Evolutionary conservation across 1,284 basidiomycete genomes (phyloP).

Genomic region (Ganoderma lingzhi): DNA sequence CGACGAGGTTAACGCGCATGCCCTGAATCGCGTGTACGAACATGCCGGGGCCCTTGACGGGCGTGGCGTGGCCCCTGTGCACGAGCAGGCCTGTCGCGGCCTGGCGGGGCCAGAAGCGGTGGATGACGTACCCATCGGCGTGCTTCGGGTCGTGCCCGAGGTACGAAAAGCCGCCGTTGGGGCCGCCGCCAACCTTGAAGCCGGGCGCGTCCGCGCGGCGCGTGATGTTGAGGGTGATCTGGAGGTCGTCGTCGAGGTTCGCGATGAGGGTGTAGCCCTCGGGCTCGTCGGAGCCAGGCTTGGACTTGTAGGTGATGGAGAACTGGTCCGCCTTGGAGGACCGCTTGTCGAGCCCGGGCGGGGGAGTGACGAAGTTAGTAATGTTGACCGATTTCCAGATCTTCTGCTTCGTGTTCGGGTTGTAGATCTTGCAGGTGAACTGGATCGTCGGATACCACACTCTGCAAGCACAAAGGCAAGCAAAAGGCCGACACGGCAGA

Average conservation of each 20-base stretch:
- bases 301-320: conserved; percentile 77
- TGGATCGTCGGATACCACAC: conserved; percentile 96
- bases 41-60: conserved; percentile 85
- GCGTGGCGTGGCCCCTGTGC: conserved; percentile 71
- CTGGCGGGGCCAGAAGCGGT: conserved; percentile 91
- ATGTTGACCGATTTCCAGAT: conserved; percentile 94
- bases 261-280: conserved; percentile 86
- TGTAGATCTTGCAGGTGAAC: conserved; percentile 92
- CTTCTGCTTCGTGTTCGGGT: conserved; percentile 80
- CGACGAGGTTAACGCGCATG: conserved; percentile 96
- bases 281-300: conserved; percentile 70
- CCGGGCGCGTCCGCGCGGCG: conserved; percentile 81
- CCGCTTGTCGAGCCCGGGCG: conserved; percentile 83
- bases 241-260: conserved; percentile 83
- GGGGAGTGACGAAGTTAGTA: conserved; percentile 82
- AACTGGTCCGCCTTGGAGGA: conserved; percentile 93
- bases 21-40: conserved; percentile 98
- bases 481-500: conserved; percentile 6
- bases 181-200: conserved; percentile 92
- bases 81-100: conserved; percentile 77
- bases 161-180: conserved; percentile 89
- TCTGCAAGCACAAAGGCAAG: conserved; percentile 47
- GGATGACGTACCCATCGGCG: conserved; percentile 90
- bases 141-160: conserved; percentile 83
- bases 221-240: conserved; percentile 79